phyloP scores from a whole-genome alignment of 768 basidiomycete species.

The Lactarius psammicola region DNA sequence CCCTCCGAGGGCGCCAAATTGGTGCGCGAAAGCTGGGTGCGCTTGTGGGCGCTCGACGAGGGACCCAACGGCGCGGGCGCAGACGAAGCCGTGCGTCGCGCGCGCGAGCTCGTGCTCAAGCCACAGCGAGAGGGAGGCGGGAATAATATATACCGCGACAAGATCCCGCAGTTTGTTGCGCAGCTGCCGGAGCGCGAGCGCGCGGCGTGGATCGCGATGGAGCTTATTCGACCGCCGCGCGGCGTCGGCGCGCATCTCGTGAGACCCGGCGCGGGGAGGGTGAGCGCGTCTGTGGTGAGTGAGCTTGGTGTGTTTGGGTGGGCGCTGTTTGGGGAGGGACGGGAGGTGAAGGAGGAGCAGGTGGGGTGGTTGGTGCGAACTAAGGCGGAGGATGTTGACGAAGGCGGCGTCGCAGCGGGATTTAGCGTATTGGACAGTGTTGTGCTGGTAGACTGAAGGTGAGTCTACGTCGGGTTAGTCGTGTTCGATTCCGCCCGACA shows the following conservation, averaged over 20 bases:
- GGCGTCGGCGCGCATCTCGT: slow-evolving; percentile 72
- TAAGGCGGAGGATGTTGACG: slow-evolving; percentile 87
- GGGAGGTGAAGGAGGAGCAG: slow-evolving; percentile 54
- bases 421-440: slow-evolving; percentile 46
- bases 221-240: slow-evolving; percentile 79
- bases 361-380: slow-evolving; percentile 86
- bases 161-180: slow-evolving; percentile 77
- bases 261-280: slow-evolving; percentile 53
- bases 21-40: slow-evolving; percentile 79
- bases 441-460: slow-evolving; percentile 38
- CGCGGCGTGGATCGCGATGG: slow-evolving; percentile 95
- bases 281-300: slow-evolving; percentile 68
- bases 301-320: slow-evolving; percentile 94
- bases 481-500: not conserved
- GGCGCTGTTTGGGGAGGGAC: slow-evolving; percentile 63
- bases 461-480: not conserved
- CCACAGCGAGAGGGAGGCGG: slow-evolving; percentile 98
- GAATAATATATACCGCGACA: slow-evolving; percentile 87
- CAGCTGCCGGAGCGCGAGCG: slow-evolving; percentile 57
- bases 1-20: slow-evolving; percentile 47
- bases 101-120: slow-evolving; percentile 76
- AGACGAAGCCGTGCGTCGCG: slow-evolving; percentile 48
- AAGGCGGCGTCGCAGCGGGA: slow-evolving; percentile 75
- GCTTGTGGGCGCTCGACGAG: slow-evolving; percentile 75
- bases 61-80: slow-evolving; percentile 41